phyloP scores from a whole-genome alignment of 2,329 filamentous ascomycete genomes.

The Penicillium rolfsii region DNA sequence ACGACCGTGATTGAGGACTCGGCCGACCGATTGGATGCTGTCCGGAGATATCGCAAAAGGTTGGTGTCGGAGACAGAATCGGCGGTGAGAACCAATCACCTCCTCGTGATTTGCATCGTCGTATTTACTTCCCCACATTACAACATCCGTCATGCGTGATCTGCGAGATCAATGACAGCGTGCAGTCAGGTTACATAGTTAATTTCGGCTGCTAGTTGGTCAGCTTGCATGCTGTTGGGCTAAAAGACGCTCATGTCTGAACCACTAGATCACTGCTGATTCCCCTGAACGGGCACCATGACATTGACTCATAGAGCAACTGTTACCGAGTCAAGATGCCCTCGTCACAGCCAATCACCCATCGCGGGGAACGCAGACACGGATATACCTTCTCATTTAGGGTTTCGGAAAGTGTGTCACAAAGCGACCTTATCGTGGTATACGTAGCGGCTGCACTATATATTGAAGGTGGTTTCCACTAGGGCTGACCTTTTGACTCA shows the following conservation, averaged over 20 bases:
- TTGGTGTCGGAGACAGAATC: constrained; percentile 24
- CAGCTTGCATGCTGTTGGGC: constrained; percentile 7
- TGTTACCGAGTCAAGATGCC: constrained; percentile 7
- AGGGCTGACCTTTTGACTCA: background rate
- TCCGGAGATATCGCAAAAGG: constrained; percentile 16
- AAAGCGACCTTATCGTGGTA: constrained; percentile 5
- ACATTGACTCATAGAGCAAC: constrained; percentile 8
- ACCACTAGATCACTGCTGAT: background rate
- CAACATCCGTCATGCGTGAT: background rate
- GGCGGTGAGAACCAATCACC: constrained; percentile 37
- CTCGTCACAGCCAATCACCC: constrained; percentile 9
- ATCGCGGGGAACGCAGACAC: constrained; percentile 9
- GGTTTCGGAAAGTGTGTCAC: constrained; percentile 10
- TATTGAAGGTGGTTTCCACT: constrained; percentile 5
- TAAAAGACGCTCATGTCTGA: background rate
- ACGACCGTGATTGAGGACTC: constrained; percentile 7
- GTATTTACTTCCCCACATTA: background rate
- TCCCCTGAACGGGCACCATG: background rate
- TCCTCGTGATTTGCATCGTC: constrained; percentile 17
- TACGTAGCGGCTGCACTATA: background rate
- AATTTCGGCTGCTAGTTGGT: background rate
- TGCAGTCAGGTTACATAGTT: background rate
- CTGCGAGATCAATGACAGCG: background rate
- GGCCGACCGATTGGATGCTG: background rate
- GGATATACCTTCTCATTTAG: constrained; percentile 24